Percentiles rank a stretch among this genome's conserved stretches.
phyloP scores from a whole-genome alignment of 2,329 filamentous ascomycete species.

The Cladosporium sp. region DNA sequence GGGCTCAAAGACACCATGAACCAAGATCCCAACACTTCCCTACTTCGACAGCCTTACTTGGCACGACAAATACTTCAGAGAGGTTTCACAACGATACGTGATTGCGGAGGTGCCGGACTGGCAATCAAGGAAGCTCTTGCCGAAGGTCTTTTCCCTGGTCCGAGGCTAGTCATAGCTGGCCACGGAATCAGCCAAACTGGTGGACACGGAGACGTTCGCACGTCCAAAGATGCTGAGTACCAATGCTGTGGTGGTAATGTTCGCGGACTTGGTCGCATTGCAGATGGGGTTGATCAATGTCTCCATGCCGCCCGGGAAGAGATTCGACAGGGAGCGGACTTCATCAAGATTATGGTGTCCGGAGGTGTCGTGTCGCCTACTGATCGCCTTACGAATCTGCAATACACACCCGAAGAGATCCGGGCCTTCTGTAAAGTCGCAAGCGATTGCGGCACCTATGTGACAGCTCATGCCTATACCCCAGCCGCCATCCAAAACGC shows the following conservation, averaged over 20 bases:
- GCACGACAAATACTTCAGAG: conserved; percentile 49
- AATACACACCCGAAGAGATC: conserved; percentile 57
- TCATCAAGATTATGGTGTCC: conserved; percentile 59
- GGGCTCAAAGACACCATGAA: conserved; percentile 35
- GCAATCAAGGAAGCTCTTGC: conserved; percentile 55
- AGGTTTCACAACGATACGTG: conserved; percentile 57
- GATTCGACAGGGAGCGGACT: conserved; percentile 54
- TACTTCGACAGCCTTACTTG: conserved; percentile 47
- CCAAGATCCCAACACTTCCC: conserved; percentile 35
- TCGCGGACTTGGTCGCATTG: conserved; percentile 42
- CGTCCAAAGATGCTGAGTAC: conserved; percentile 41
- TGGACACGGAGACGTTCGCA: conserved; percentile 54
- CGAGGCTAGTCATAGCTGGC: conserved; percentile 53
- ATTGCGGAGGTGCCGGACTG: conserved; percentile 54
- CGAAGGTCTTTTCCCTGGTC: conserved; percentile 54
- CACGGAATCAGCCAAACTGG: conserved; percentile 55
- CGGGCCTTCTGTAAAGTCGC: conserved; percentile 51
- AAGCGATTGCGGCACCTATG: conserved; percentile 47
- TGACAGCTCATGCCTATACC: conserved; percentile 58
- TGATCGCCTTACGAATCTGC: conserved; percentile 50
- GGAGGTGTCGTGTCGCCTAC: conserved; percentile 56
- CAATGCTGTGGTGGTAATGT: conserved; percentile 47
- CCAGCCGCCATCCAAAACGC: conserved; percentile 52
- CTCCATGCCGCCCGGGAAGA: conserved; percentile 51
- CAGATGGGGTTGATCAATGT: conserved; percentile 54